Base-by-base conservation (phyloP, 1,284 basidiomycete genomes). In the Boletus semigastroideus region DNA sequence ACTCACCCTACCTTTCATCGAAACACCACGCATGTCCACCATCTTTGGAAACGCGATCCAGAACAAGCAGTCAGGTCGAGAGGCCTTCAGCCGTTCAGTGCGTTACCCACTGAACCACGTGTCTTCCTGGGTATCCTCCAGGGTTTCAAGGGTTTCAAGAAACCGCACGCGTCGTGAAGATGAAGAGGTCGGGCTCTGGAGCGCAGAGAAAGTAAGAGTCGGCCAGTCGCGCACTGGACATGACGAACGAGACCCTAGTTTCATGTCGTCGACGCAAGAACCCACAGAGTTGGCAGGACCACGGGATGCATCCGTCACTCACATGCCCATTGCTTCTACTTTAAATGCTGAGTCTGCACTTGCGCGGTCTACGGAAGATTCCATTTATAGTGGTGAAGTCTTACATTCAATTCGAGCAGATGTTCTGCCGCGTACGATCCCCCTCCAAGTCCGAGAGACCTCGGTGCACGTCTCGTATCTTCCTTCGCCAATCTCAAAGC, bases 181-280 rank as follows among this genome's bases (percentile, higher is more conserved):
- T 47, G 68, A 66, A 48, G 61, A 66, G 36, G 55, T 56, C 17
- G 62, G 57, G 11, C 62, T 74, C n/a, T 76, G 72, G 74, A 65
- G 70, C 17, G 60, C 68, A 1, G 72, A 75, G 51, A 59, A 64
- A 40, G 49, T 20, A 11, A 52, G 46, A 30, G 43, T 48, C 31
- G 51, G 56, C 37, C 42, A 40, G 30, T 46, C 48, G 13, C 48
- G 49, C 38, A 51, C 52, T 7, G 34, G 46, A 30, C 42, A 46
- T 28, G 48, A 45, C 20, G 50, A 49, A 25, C 31, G 25, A 34
- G 17, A 10, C 22, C 44, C 25, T 19, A 51, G 49, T 25, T 38
- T 38, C 14, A 16, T 38, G 36, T 48, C 53, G 7, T 42, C 38
- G 31, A 42, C 41, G 3, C 49, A 53, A 40, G 53, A 46, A 33